A percentile compares a stretch with the other conserved stretches of the same genome.
These are phyloP conservation scores for Melaleuca alternifolia DNA, from an alignment of 345 rosid genomes.

Conservation along the genomic window DNA sequence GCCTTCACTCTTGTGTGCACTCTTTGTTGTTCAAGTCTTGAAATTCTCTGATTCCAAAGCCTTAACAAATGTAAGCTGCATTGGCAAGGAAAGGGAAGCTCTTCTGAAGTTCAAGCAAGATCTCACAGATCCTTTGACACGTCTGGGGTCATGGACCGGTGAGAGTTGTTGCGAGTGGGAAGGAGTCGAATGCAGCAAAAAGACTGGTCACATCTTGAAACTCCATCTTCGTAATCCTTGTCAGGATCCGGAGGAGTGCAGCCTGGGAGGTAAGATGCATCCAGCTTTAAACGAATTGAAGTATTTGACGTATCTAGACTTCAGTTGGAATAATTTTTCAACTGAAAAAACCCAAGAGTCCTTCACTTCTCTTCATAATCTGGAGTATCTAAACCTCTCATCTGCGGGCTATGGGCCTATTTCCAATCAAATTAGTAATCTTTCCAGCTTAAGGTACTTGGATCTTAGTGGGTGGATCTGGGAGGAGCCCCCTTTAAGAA, in stretches of 20 bases:
- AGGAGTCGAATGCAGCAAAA: slow-evolving; percentile 8
- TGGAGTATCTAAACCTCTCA: background rate
- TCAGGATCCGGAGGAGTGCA: accelerated
- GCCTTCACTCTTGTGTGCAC: background rate
- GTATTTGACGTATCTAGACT: background rate
- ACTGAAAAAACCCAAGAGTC: background rate
- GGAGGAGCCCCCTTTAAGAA: too few relatives aligned
- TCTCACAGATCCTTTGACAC: slow-evolving; percentile 14
- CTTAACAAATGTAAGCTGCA: background rate
- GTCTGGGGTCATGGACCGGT: slow-evolving; percentile 19
- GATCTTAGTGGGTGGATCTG: background rate
- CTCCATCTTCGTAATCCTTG: slow-evolving; percentile 12
- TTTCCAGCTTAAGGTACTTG: background rate
- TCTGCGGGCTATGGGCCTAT: accelerated
- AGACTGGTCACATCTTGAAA: background rate
- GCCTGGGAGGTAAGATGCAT: background rate
- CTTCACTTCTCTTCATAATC: background rate
- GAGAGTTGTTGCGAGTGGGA: slow-evolving; percentile 15
- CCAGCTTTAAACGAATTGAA: background rate
- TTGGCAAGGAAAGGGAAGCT: slow-evolving; percentile 5
- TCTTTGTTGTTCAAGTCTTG: background rate
- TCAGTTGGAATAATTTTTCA: background rate
- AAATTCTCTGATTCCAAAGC: background rate
- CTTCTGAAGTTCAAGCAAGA: slow-evolving; percentile 13
- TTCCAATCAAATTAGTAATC: background rate